Conservation (phyloP, 106 monocot species). For the Amphibolis antarctica region DNA sequence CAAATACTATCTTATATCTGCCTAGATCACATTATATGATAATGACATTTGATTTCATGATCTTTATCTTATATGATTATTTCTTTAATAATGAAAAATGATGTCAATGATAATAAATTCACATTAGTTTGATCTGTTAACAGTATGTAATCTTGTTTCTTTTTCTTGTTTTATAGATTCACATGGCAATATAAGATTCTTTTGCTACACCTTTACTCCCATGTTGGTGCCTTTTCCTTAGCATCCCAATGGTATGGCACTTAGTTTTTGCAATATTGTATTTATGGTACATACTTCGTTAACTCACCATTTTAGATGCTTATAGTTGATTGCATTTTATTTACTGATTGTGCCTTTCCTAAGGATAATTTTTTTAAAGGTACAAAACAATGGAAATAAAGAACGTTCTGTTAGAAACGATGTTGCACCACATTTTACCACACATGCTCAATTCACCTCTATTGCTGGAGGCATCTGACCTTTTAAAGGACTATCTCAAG, state of each 20-base stretch:
- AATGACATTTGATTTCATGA: too few species aligned
- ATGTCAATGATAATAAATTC: not conserved
- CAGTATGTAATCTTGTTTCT: not conserved
- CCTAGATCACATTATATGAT: too few species aligned
- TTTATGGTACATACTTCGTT: not conserved
- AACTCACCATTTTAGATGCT: not conserved
- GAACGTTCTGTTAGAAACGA: conserved; percentile 76
- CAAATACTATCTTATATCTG: too few species aligned
- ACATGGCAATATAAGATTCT: conserved; percentile 77
- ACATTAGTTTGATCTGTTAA: not conserved
- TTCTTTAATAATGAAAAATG: too few species aligned
- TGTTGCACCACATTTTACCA: conserved; percentile 88
- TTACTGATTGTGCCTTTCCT: not conserved
- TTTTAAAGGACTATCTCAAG: conserved; percentile 78
- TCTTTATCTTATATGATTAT: too few species aligned
- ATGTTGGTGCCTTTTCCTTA: conserved; percentile 48
- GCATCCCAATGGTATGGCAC: conserved; percentile 68
- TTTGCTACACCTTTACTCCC: conserved; percentile 75
- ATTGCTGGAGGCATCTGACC: conserved; percentile 34
- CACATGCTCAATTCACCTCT: conserved; percentile 69
- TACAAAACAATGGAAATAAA: conserved; percentile 70
- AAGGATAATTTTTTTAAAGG: conserved; percentile 31
- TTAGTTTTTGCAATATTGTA: not conserved
- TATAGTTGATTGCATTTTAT: not conserved
- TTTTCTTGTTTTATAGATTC: conserved; percentile 32